These are phyloP conservation scores for Parasitella parasitica DNA, from an alignment of 371 early-diverging fungal species.

Conservation along the genomic window DNA sequence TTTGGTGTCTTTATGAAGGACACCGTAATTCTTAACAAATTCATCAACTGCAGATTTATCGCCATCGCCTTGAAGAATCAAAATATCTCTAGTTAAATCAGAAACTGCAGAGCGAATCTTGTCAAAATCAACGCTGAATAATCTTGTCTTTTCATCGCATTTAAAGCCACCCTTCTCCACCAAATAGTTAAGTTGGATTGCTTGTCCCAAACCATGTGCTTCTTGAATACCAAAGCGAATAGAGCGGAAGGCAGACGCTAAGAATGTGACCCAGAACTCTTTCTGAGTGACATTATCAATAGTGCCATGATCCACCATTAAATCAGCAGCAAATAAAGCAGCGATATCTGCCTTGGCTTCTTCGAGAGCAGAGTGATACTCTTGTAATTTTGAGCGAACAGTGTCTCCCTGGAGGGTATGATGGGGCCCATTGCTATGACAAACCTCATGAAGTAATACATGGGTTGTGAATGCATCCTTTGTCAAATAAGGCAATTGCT, in stretches of 20 bases:
- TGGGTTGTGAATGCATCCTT: slow-evolving; percentile 82
- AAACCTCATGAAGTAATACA: slow-evolving; percentile 77
- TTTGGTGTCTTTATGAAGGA: slow-evolving; percentile 48
- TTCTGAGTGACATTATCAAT: slow-evolving; percentile 60
- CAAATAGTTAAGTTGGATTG: slow-evolving; percentile 69
- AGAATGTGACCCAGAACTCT: slow-evolving; percentile 76
- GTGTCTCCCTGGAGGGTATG: slow-evolving; percentile 59
- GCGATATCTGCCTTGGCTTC: slow-evolving; percentile 86
- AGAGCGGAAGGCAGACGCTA: slow-evolving; percentile 79
- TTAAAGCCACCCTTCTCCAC: slow-evolving; percentile 70
- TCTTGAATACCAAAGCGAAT: slow-evolving; percentile 81
- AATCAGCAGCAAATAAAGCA: slow-evolving; percentile 72
- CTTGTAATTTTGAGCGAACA: slow-evolving; percentile 71
- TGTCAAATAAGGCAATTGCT: slow-evolving; percentile 57
- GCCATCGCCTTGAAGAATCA: slow-evolving; percentile 81
- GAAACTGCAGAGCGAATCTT: slow-evolving; percentile 65
- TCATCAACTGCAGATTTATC: slow-evolving; percentile 63
- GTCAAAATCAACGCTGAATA: slow-evolving; percentile 68
- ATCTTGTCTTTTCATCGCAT: slow-evolving; percentile 41
- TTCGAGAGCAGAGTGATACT: slow-evolving; percentile 75
- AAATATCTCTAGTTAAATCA: slow-evolving; percentile 66
- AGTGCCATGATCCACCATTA: slow-evolving; percentile 63
- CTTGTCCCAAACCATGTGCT: slow-evolving; percentile 79
- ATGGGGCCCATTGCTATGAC: slow-evolving; percentile 80
- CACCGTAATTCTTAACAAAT: slow-evolving; percentile 66